Evolutionary conservation across 306 rosid species (phyloP), one percentile per base, ranked within the genome.

Genomic region (Fragaria iinumae): DNA sequence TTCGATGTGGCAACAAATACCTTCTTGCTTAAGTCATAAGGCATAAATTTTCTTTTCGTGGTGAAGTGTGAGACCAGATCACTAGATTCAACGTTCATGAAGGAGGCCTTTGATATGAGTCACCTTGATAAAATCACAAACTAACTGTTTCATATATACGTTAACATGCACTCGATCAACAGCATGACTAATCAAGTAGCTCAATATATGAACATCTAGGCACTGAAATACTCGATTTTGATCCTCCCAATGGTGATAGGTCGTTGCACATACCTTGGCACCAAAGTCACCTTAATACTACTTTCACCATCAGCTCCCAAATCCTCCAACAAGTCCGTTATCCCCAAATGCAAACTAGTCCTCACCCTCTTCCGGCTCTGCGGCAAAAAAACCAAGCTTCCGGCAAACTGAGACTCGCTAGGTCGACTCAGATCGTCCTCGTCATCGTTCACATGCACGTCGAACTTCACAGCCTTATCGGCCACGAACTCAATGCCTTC

Each of bases 351-450:
- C 36, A 92, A 77, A 70, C 4, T 3, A 18, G 88, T 92, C 0
- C 12, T 73, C 0, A 62, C 76, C 14, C 62, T 85, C 77, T 81
- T 83, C 52, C 80, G 67, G 23, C 81, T 82, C 29, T 72, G 97
- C 5, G 93, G 88, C 45, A 90, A 85, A 41, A 17, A 90, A 78
- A 92, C 91, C 76, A 88, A 88, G 57, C 97, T 88, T 5, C 97
- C 97, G 0, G 93, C 96, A 75, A 85, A 92, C 79, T 92, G 93
- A 0, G 90, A 79, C 27, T 80, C 77, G 14, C 44, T 76, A 0
- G 93, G 82, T 8, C 80, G 21, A 1, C 77, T 72, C 27, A 67
- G 52, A 20, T 1, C 71, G 7, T 65, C 25, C 21, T 86, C 93
- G 49, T 90, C 88, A 16, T 91, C 91, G 47, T 91, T 90, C 8